Conservation (phyloP, 495 filamentous ascomycete genomes). For the Pyrenula massariospora region DNA sequence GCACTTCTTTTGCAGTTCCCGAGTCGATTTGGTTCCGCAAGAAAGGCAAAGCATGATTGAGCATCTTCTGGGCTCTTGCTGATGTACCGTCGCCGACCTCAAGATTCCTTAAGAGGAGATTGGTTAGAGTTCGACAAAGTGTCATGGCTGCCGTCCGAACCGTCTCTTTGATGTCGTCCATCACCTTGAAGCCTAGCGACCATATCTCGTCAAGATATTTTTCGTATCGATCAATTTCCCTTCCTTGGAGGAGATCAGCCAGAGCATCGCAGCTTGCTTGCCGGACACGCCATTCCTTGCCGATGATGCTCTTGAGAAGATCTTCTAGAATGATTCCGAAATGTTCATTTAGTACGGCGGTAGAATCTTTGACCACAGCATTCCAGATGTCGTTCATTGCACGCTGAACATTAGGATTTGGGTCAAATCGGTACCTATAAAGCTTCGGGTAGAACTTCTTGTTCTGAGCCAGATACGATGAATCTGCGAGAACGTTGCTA, state of each 20-base stretch:
- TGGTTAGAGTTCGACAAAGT: slow-evolving; percentile 71
- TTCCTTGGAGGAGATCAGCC: slow-evolving; percentile 69
- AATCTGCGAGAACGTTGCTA: slow-evolving; percentile 80
- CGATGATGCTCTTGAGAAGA: slow-evolving; percentile 71
- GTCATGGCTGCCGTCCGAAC: slow-evolving; percentile 71
- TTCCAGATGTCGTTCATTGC: slow-evolving; percentile 98
- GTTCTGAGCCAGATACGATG: slow-evolving; percentile 63
- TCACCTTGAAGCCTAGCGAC: slow-evolving; percentile 59
- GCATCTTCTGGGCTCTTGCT: slow-evolving; percentile 59
- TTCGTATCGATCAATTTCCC: slow-evolving; percentile 66
- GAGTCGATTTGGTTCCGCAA: slow-evolving; percentile 83
- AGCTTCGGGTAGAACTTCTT: slow-evolving; percentile 92
- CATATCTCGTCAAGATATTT: slow-evolving; percentile 78
- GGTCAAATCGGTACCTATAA: slow-evolving; percentile 89
- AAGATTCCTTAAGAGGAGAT: slow-evolving; percentile 71
- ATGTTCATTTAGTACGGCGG: slow-evolving; percentile 55
- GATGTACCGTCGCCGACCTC: slow-evolving; percentile 63
- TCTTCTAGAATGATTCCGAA: slow-evolving; percentile 82
- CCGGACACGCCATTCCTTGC: slow-evolving; percentile 83
- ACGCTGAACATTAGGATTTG: slow-evolving; percentile 78
- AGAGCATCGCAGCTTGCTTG: slow-evolving; percentile 88
- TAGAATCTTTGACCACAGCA: slow-evolving; percentile 74
- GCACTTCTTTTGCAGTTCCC: slow-evolving; percentile 65
- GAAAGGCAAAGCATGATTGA: slow-evolving; percentile 78
- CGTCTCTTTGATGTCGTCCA: slow-evolving; percentile 91